Percentiles rank a stretch among this genome's conserved stretches.
These are phyloP conservation scores for Torulaspora maleeae DNA, from an alignment of 805 yeast species.

Conservation along the genomic window DNA sequence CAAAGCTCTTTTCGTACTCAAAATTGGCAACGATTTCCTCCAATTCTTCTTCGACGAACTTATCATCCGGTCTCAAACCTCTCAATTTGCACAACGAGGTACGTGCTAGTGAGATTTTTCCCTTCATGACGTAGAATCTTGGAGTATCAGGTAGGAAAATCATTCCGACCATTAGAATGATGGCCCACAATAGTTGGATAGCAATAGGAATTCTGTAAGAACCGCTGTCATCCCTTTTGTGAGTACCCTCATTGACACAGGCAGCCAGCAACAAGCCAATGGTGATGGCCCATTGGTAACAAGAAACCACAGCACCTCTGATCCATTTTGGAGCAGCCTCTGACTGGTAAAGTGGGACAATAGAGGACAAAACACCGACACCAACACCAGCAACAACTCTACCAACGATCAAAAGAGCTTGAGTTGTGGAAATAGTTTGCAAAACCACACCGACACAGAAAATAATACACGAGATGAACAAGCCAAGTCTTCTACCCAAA, in stretches of 20 bases:
- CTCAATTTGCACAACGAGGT: constrained; percentile 51
- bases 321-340: constrained; percentile 76
- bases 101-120: constrained; percentile 50
- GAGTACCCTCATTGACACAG: constrained; percentile 38
- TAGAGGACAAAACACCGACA: constrained; percentile 68
- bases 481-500: constrained; percentile 78
- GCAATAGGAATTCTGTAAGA: constrained; percentile 70
- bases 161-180: constrained; percentile 42
- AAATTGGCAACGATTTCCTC: constrained; percentile 56
- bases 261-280: constrained; percentile 55
- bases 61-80: constrained; percentile 49
- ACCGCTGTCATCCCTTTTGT: constrained; percentile 21
- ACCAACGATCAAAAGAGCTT: constrained; percentile 70
- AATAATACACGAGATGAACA: constrained; percentile 74
- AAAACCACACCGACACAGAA: constrained; percentile 80
- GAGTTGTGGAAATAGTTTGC: constrained; percentile 68
- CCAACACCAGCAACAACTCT: constrained; percentile 68
- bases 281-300: constrained; percentile 70
- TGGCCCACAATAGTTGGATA: constrained; percentile 42
- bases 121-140: constrained; percentile 50
- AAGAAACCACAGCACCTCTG: constrained; percentile 71
- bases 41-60: constrained; percentile 52
- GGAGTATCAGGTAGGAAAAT: constrained; percentile 67
- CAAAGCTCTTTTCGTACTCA: constrained; percentile 56
- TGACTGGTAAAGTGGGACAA: constrained; percentile 72